phyloP scores from a whole-genome alignment of 805 yeast species.

The Kluyveromyces nonfermentans region DNA sequence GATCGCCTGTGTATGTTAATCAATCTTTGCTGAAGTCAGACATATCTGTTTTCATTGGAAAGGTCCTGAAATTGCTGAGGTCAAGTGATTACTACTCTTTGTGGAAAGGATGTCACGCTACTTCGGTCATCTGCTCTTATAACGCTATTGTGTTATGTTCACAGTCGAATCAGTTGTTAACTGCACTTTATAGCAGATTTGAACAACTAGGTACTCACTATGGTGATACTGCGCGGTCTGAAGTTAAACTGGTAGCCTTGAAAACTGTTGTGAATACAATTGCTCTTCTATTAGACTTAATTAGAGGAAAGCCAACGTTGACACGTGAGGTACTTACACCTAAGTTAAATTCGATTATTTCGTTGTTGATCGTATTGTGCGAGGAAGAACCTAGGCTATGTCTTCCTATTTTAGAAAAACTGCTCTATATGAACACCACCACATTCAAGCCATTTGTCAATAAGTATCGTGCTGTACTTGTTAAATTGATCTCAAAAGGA shows the following conservation, averaged over 20 bases:
- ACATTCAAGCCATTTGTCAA: slow-evolving; percentile 74
- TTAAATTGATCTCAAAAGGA: slow-evolving; percentile 29
- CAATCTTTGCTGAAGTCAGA: slow-evolving; percentile 27
- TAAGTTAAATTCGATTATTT: slow-evolving; percentile 53
- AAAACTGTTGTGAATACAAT: slow-evolving; percentile 26
- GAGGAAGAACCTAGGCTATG: slow-evolving; percentile 31
- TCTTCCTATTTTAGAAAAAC: slow-evolving; percentile 33
- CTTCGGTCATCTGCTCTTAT: slow-evolving; percentile 34
- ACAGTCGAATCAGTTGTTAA: slow-evolving; percentile 23
- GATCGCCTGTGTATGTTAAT: slow-evolving; percentile 22
- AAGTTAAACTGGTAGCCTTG: slow-evolving; percentile 16
- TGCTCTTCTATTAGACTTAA: slow-evolving; percentile 30
- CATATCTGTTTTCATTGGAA: slow-evolving; percentile 24
- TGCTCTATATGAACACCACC: slow-evolving; percentile 55
- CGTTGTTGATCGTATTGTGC: slow-evolving; percentile 38
- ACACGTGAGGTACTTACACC: slow-evolving; percentile 82
- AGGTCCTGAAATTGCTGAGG: slow-evolving; percentile 35
- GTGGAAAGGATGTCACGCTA: slow-evolving; percentile 54
- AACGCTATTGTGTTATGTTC: slow-evolving; percentile 29
- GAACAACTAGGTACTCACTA: slow-evolving; percentile 22
- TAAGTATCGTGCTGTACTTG: slow-evolving; percentile 43
- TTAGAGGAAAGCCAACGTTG: slow-evolving; percentile 73
- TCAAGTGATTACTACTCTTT: slow-evolving; percentile 37
- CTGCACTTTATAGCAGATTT: slow-evolving; percentile 19
- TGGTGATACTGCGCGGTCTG: slow-evolving; percentile 11